Evolutionary conservation across 306 rosid species (phyloP).

Genomic region (Ormosia emarginata): DNA sequence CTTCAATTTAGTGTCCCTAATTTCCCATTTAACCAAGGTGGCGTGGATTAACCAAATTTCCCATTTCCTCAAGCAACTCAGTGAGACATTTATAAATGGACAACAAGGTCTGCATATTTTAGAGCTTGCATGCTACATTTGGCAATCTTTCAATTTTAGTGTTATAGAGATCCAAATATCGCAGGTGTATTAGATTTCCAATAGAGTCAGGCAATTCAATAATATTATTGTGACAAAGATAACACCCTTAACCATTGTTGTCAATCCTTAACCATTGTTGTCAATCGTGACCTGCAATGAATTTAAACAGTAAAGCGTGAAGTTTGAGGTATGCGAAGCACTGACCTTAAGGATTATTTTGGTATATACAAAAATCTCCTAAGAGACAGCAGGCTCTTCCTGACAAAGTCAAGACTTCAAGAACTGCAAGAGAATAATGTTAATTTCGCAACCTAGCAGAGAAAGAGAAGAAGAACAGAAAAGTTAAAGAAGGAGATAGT

Average conservation of each 20-base stretch:
- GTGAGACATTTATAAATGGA: background rate
- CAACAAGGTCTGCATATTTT: conserved; percentile 25
- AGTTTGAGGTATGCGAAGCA: no score
- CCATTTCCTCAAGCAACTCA: background rate
- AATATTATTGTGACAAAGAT: background rate
- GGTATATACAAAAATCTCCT: no score
- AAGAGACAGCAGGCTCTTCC: no score
- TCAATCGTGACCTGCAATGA: no score
- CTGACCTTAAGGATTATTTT: no score
- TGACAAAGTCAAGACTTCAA: no score
- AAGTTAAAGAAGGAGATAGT: no score
- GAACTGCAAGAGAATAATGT: no score
- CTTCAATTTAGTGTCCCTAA: background rate
- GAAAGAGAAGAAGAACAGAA: no score
- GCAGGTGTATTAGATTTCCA: conserved; percentile 10
- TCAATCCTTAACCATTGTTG: background rate
- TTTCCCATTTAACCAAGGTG: conserved; percentile 4
- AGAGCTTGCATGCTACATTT: background rate
- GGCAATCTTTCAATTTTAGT: background rate
- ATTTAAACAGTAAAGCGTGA: no score
- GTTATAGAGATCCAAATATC: conserved; percentile 12
- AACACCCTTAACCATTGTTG: background rate
- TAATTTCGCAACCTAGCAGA: no score
- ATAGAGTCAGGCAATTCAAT: background rate
- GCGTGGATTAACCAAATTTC: background rate